Evolutionary conservation across 2,329 filamentous ascomycete species (phyloP).

Genomic region (Calonectria pteridis): DNA sequence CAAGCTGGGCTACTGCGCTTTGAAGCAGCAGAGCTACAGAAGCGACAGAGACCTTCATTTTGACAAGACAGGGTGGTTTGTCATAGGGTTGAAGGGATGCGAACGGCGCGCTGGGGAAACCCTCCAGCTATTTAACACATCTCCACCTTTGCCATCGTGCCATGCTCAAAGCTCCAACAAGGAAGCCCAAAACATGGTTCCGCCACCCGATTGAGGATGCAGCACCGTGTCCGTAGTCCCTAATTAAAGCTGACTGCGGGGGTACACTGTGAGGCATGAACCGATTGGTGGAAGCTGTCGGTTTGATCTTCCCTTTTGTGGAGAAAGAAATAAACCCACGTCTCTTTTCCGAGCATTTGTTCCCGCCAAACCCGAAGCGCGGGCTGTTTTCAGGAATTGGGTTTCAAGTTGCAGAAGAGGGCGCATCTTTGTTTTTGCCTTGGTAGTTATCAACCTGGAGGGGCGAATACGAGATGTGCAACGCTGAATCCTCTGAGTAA

Average conservation of each 20-base stretch:
- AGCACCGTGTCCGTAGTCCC: neutral
- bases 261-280: neutral
- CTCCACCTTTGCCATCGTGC: neutral
- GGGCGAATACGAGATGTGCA: neutral
- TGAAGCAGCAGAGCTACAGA: conserved; percentile 1
- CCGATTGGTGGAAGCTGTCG: conserved; percentile 25
- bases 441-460: too few relatives aligned
- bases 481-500: too few relatives aligned
- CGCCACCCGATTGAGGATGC: conserved; percentile 17
- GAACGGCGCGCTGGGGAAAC: neutral
- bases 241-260: conserved; percentile 1
- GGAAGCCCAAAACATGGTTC: neutral
- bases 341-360: neutral
- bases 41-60: conserved; percentile 14
- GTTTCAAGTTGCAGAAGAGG: conserved; percentile 3
- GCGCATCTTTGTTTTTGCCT: neutral
- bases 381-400: conserved; percentile 5
- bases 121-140: neutral
- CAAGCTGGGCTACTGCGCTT: conserved; percentile 45
- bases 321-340: conserved; percentile 12
- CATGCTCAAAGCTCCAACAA: neutral
- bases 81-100: neutral
- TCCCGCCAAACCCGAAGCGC: neutral
- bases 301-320: conserved; percentile 7
- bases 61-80: neutral